Base-by-base conservation (phyloP, 768 basidiomycete species). In the Tulasnella sp. region DNA sequence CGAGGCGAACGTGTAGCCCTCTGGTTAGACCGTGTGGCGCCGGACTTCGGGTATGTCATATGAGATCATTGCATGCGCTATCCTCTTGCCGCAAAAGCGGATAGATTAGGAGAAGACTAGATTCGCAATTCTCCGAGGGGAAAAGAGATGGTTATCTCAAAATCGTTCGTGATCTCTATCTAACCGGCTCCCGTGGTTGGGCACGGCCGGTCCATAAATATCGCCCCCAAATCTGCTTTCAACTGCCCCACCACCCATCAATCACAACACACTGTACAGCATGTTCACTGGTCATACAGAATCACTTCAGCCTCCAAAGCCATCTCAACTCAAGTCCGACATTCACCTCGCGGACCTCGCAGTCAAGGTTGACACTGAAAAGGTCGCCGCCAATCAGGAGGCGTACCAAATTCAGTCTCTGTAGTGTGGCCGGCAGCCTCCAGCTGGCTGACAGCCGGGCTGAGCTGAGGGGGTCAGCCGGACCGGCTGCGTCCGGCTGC, bases 371-470 rank as follows among this genome's bases (percentile, higher is more conserved):
- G 67, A 73, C 64, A 59, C 39, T 16, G 63, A 70, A 35, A 19
- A 36, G 17, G 63, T 67, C n/a, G 29, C 68, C 40, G 47, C 40
- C 62, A 40, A 63, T 63, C 14, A 66, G 36, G 67, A 74, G 52
- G 37, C 42, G 32, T 71, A 78, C 67, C 79, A 80, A 64, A 67
- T 80, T 39, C 79, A 79, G 63, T 77, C 77, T 32, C 72, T 80
- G n/a, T n/a, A n/a, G n/a, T n/a, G n/a, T n/a, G n/a, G n/a, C n/a
- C n/a, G n/a, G n/a, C n/a, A n/a, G n/a, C n/a, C n/a, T n/a, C n/a
- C n/a, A n/a, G n/a, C n/a, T n/a, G n/a, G n/a, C n/a, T n/a, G n/a
- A n/a, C n/a, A n/a, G n/a, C n/a, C n/a, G n/a, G n/a, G n/a, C n/a
- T n/a, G n/a, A n/a, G n/a, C n/a, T n/a, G n/a, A n/a, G n/a, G n/a